Conservation (phyloP, 2,329 filamentous ascomycete species). For the Penicillium sp. region DNA sequence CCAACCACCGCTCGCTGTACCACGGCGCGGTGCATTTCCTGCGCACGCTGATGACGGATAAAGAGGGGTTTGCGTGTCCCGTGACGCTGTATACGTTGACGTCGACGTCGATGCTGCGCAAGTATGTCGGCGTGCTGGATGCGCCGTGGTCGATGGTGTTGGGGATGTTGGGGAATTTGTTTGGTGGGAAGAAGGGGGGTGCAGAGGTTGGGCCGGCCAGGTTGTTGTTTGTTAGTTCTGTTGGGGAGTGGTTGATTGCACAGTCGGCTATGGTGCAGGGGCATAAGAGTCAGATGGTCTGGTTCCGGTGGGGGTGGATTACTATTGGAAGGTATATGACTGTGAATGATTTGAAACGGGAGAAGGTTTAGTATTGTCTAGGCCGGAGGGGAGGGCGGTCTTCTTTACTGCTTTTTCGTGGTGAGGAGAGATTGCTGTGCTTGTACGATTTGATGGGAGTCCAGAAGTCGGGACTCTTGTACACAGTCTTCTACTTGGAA, state of each 20-base stretch:
- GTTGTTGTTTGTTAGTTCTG: conserved; percentile 71
- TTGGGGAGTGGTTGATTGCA: conserved; percentile 66
- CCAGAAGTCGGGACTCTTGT: not conserved
- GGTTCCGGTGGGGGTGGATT: conserved; percentile 98
- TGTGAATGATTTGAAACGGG: conserved; percentile 78
- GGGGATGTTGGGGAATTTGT: conserved; percentile 50
- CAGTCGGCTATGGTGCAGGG: conserved; percentile 86
- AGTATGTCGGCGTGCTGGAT: conserved; percentile 80
- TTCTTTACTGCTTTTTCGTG: not conserved
- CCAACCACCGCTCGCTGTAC: conserved; percentile 90
- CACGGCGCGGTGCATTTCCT: conserved; percentile 77
- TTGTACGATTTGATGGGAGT: not conserved
- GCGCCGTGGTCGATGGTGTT: conserved; percentile 67
- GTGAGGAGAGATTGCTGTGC: not conserved
- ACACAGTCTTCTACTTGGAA: not conserved
- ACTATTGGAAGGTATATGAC: conserved; percentile 90
- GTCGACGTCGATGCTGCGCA: conserved; percentile 70
- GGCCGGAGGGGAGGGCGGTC: not conserved
- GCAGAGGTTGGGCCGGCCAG: conserved; percentile 46
- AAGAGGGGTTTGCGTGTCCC: conserved; percentile 68
- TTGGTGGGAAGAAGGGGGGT: conserved; percentile 9
- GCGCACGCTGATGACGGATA: conserved; percentile 62
- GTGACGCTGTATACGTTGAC: conserved; percentile 85
- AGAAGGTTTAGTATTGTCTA: conserved; percentile 44
- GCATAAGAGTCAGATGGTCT: conserved; percentile 95